A percentile compares a stretch with the other conserved stretches of the same genome.
phyloP scores from a whole-genome alignment of 257 asterid genomes.

The Przewalskia tangutica region DNA sequence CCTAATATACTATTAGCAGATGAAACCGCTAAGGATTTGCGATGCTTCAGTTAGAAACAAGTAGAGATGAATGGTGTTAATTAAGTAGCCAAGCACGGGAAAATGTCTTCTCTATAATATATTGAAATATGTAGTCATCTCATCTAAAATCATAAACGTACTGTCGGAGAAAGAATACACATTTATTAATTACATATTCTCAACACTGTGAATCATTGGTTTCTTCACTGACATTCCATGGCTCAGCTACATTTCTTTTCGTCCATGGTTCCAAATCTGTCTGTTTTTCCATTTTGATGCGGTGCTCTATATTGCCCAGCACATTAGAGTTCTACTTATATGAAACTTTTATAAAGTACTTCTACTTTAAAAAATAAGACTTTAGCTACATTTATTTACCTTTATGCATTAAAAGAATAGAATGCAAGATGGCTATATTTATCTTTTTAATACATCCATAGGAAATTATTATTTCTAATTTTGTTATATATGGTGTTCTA shows the following conservation, averaged over 20 bases:
- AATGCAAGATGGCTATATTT: not conserved
- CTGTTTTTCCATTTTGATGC: not conserved
- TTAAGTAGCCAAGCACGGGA: too few relatives aligned
- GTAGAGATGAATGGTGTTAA: not conserved
- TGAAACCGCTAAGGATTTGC: not conserved
- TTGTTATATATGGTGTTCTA: not conserved
- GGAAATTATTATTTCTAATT: not conserved
- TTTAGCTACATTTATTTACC: not conserved
- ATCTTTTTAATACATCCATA: not conserved
- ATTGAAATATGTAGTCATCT: too few relatives aligned
- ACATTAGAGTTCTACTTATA: not conserved
- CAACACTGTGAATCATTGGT: too few relatives aligned
- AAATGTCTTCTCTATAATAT: too few relatives aligned
- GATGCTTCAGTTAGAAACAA: not conserved
- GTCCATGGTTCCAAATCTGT: not conserved
- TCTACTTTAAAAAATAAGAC: not conserved
- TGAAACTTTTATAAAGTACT: not conserved
- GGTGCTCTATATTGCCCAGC: not conserved
- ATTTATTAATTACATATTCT: too few relatives aligned
- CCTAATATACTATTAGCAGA: not conserved
- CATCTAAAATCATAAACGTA: too few relatives aligned
- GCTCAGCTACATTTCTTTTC: not conserved
- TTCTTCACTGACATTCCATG: not conserved
- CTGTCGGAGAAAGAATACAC: too few relatives aligned
- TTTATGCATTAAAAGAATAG: not conserved